Conservation (phyloP, 164 flowering plant genomes). For the Vitis cinerea region DNA sequence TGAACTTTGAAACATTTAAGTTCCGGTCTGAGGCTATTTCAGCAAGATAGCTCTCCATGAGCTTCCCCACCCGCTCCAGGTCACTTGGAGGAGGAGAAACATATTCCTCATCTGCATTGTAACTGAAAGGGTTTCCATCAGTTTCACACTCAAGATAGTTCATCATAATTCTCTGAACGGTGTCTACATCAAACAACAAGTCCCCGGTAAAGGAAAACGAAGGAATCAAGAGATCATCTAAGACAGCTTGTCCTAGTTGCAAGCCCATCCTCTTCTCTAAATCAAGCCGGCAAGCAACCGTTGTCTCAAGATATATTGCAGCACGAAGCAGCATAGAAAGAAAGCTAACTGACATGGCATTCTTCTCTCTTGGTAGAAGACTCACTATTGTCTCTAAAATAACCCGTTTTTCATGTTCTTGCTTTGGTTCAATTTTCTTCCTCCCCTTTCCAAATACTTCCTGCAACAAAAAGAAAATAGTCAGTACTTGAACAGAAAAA, state of each 20-base stretch:
- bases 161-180: constrained; percentile 72
- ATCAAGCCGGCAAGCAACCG: constrained; percentile 88
- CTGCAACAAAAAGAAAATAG: constrained; percentile 30
- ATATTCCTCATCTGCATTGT: constrained; percentile 39
- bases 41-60: constrained; percentile 86
- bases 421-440: constrained; percentile 69
- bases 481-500: not conserved
- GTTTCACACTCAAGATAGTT: constrained; percentile 60
- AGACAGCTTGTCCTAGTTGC: constrained; percentile 76
- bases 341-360: constrained; percentile 81
- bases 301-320: constrained; percentile 77
- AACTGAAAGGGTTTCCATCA: constrained; percentile 35
- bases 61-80: constrained; percentile 69
- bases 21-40: constrained; percentile 89
- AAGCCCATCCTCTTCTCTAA: constrained; percentile 82
- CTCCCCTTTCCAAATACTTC: constrained; percentile 74
- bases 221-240: constrained; percentile 92
- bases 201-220: constrained; percentile 72
- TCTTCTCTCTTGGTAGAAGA: constrained; percentile 83
- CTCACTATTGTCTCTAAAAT: constrained; percentile 84
- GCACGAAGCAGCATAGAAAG: constrained; percentile 82
- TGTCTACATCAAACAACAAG: constrained; percentile 81
- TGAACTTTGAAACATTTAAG: constrained; percentile 61
- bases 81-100: constrained; percentile 49
- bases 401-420: constrained; percentile 85